These are phyloP conservation scores for Phaeoacremonium minimum DNA, from an alignment of 2,329 filamentous ascomycete genomes.

Conservation along the genomic window DNA sequence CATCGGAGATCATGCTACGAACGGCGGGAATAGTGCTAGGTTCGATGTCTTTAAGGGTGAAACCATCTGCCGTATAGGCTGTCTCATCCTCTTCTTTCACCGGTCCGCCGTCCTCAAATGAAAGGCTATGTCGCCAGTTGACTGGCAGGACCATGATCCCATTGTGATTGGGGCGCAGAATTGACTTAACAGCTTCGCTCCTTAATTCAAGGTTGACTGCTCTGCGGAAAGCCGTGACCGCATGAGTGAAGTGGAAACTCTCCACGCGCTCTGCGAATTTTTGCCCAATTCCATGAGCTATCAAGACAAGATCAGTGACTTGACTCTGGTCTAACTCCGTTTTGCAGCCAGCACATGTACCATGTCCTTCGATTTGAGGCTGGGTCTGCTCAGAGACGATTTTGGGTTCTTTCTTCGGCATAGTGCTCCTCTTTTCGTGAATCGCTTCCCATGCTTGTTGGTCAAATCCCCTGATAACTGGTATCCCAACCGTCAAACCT, in stretches of 20 bases:
- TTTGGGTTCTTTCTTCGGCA: constrained; percentile 6
- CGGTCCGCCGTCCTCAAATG: constrained; percentile 74
- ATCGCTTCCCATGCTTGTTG: constrained; percentile 70
- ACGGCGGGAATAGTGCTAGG: constrained; percentile 86
- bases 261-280: constrained; percentile 93
- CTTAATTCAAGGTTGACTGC: constrained; percentile 81
- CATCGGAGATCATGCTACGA: constrained; percentile 90
- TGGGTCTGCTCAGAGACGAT: constrained; percentile 7
- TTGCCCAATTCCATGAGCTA: constrained; percentile 94
- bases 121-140: constrained; percentile 89
- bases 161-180: constrained; percentile 73
- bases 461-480: constrained; percentile 87
- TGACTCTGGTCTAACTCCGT: constrained; percentile 60
- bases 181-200: constrained; percentile 66
- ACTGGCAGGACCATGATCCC: constrained; percentile 91
- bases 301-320: constrained; percentile 83
- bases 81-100: constrained; percentile 49
- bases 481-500: constrained; percentile 75
- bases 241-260: constrained; percentile 95
- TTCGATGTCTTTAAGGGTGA: constrained; percentile 80
- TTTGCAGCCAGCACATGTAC: constrained; percentile 53
- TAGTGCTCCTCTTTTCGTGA: constrained; percentile 43
- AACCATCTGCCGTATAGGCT: constrained; percentile 54
- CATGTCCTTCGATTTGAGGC: constrained; percentile 12
- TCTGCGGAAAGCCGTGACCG: constrained; percentile 84